A percentile compares a stretch with the other conserved stretches of the same genome.
Evolutionary conservation across 306 rosid species (phyloP).

Genomic region (Quercus berberidifolia): DNA sequence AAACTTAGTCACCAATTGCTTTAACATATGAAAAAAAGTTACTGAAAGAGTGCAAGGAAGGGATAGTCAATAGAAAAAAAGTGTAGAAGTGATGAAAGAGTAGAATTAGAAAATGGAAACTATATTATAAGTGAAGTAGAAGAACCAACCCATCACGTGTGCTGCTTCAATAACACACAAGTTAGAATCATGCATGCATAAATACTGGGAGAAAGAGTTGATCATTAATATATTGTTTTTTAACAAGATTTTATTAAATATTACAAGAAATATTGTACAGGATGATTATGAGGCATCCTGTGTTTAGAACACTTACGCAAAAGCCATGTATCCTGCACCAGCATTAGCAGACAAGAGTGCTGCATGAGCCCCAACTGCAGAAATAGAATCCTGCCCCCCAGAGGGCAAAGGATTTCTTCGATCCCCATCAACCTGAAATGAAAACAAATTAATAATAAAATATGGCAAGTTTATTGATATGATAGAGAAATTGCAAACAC

Average conservation of each 20-base stretch:
- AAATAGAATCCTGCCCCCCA: constrained; percentile 54
- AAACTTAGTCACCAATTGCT: not conserved
- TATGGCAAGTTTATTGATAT: constrained; percentile 12
- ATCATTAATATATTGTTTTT: not conserved
- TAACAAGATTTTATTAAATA: no score
- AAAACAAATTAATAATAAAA: constrained; percentile 20
- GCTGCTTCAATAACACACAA: not conserved
- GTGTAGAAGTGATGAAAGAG: not conserved
- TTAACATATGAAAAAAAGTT: not conserved
- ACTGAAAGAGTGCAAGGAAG: not conserved
- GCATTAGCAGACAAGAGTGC: constrained; percentile 65
- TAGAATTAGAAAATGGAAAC: not conserved
- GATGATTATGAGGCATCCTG: no score
- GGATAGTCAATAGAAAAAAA: not conserved
- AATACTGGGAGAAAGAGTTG: not conserved
- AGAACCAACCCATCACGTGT: not conserved
- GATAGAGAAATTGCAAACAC: constrained; percentile 6
- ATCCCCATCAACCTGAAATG: constrained; percentile 75
- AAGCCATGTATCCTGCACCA: constrained; percentile 80
- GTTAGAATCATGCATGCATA: not conserved
- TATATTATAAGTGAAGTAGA: not conserved
- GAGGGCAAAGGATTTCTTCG: constrained; percentile 61
- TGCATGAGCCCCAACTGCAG: constrained; percentile 63
- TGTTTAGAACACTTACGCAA: constrained; percentile 57
- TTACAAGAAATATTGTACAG: no score